Conservation (phyloP, 352 stramenopile genomes). For the Phytophthora quininea region DNA sequence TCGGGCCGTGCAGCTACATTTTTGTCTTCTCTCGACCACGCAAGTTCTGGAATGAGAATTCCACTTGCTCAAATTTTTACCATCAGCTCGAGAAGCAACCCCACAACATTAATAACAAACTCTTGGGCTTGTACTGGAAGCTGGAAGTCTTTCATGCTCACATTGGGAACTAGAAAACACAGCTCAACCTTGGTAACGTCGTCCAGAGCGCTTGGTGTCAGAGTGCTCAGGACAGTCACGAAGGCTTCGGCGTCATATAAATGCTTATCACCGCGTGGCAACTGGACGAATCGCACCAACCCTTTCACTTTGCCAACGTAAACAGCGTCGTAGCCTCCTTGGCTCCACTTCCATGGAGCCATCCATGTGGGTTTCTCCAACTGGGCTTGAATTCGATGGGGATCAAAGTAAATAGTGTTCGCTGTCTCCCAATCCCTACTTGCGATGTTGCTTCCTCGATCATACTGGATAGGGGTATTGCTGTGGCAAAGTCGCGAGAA, state of each 20-base stretch:
- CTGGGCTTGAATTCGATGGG: background rate
- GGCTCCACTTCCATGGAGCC: background rate
- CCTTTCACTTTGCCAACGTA: background rate
- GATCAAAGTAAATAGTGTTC: slow-evolving; percentile 2
- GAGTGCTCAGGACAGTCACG: slow-evolving; percentile 2
- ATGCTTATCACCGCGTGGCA: slow-evolving; percentile 2
- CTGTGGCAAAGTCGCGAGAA: background rate
- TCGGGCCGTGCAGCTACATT: too few species aligned
- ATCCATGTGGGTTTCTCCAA: background rate
- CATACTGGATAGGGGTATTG: background rate
- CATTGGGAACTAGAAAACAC: slow-evolving; percentile 13
- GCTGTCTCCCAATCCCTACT: background rate
- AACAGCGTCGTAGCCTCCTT: background rate
- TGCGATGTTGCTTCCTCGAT: background rate
- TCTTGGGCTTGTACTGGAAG: background rate
- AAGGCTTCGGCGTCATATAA: background rate
- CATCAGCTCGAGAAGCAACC: background rate
- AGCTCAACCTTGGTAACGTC: slow-evolving; percentile 5
- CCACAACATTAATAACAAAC: slow-evolving; percentile 2
- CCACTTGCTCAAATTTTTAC: too few species aligned
- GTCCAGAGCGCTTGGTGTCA: background rate
- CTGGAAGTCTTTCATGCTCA: background rate
- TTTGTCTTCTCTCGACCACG: too few species aligned
- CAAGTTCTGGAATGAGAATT: too few species aligned
- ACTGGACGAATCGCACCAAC: slow-evolving; percentile 6